Conservation (phyloP, 345 rosid species). For the Xanthoceras sorbifolium region DNA sequence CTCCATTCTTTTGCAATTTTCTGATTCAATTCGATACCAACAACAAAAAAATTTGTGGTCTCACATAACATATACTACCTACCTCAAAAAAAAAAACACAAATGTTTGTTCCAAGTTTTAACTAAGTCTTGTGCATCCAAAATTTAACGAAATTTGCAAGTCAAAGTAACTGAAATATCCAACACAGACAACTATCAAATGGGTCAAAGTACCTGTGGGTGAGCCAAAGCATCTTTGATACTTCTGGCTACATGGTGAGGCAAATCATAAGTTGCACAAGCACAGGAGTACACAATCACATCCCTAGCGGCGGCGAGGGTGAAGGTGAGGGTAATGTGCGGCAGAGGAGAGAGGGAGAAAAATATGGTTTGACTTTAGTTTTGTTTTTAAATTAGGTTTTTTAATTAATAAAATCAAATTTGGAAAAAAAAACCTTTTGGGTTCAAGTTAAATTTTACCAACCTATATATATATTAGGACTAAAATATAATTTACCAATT, state of each 20-base stretch:
- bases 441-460: no score
- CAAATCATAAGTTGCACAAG: conserved; percentile 80
- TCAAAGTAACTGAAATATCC: background rate
- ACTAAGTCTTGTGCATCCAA: background rate
- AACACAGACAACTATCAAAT: background rate
- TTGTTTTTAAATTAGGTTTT: no score
- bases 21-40: background rate
- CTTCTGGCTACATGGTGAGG: conserved; percentile 58
- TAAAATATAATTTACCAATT: no score
- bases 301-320: conserved; percentile 67
- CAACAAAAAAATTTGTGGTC: background rate
- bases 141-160: background rate
- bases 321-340: no score
- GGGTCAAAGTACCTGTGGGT: conserved; percentile 66
- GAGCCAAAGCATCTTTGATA: conserved; percentile 57
- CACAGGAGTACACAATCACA: conserved; percentile 69
- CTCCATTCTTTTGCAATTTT: background rate
- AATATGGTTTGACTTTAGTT: no score
- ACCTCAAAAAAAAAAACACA: background rate
- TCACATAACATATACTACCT: background rate
- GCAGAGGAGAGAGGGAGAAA: no score
- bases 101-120: background rate
- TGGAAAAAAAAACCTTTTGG: no score
- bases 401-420: no score
- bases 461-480: no score